Conservation (phyloP, 163 green algal genomes). For the Picocystis sp. region DNA sequence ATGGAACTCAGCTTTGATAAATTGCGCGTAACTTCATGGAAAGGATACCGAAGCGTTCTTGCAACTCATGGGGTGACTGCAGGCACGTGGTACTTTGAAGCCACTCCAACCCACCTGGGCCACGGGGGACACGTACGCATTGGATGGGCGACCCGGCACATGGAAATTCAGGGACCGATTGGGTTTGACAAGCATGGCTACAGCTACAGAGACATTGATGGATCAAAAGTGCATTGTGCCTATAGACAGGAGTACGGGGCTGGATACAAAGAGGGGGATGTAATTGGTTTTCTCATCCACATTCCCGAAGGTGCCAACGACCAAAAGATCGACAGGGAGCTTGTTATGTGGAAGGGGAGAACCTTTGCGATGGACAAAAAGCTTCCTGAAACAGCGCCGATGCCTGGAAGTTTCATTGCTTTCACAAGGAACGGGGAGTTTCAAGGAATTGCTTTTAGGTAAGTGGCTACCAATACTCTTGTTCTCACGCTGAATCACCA, state of each 20-base stretch:
- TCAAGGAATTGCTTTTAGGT: conserved; percentile 50
- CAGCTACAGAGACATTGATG: conserved; percentile 33
- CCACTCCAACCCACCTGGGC: conserved; percentile 29
- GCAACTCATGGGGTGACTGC: conserved; percentile 19
- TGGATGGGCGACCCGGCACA: conserved; percentile 34
- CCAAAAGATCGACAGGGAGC: background rate
- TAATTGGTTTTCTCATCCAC: conserved; percentile 25
- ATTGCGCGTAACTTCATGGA: conserved; percentile 35
- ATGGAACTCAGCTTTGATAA: conserved; percentile 28
- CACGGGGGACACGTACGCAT: conserved; percentile 31
- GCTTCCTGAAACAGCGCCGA: conserved; percentile 13
- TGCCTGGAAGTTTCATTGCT: conserved; percentile 37
- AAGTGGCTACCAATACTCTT: too few relatives aligned
- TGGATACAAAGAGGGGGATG: conserved; percentile 23
- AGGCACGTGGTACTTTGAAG: conserved; percentile 59
- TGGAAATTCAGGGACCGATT: conserved; percentile 46
- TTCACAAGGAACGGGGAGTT: conserved; percentile 45
- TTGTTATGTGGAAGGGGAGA: conserved; percentile 1
- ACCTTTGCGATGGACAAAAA: too few relatives aligned
- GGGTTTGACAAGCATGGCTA: conserved; percentile 41
- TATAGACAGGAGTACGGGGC: conserved; percentile 33
- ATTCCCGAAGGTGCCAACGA: conserved; percentile 14
- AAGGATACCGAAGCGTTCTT: conserved; percentile 44
- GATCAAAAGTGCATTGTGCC: conserved; percentile 33
- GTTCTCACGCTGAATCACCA: too few relatives aligned